These are phyloP conservation scores for Ottelia alismoides DNA, from an alignment of 106 monocot species.

Conservation along the genomic window DNA sequence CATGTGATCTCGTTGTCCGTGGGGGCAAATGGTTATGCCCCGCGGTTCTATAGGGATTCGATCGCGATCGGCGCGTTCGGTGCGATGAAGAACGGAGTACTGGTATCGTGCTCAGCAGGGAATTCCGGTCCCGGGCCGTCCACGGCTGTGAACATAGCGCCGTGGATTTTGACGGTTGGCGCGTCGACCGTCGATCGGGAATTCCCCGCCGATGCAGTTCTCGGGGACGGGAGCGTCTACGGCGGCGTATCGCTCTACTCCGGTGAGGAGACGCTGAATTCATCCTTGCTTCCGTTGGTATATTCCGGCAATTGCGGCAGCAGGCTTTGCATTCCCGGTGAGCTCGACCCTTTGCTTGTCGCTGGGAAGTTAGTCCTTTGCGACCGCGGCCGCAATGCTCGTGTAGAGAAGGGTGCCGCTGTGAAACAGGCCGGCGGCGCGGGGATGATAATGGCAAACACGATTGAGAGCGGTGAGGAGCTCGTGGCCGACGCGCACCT, in stretches of 20 bases:
- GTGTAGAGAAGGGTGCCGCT: conserved; percentile 61
- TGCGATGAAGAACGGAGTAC: conserved; percentile 42
- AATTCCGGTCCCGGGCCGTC: conserved; percentile 60
- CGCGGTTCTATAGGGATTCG: conserved; percentile 43
- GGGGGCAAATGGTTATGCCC: conserved; percentile 44
- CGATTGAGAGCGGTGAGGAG: too few species aligned
- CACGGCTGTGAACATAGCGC: conserved; percentile 68
- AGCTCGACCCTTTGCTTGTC: conserved; percentile 28
- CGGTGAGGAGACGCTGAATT: conserved; percentile 16
- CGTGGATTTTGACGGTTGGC: conserved; percentile 91
- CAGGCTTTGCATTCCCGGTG: conserved; percentile 24
- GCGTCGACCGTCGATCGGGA: conserved; percentile 75
- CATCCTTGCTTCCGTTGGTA: conserved; percentile 24
- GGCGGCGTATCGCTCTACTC: conserved; percentile 70
- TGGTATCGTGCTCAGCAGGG: conserved; percentile 76
- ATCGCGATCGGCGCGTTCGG: conserved; percentile 71
- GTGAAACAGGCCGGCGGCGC: conserved; percentile 70
- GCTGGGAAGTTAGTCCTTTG: conserved; percentile 76
- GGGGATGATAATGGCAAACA: too few species aligned
- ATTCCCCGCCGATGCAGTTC: conserved; percentile 68
- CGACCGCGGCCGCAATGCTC: conserved; percentile 50
- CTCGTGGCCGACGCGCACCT: conserved; percentile 71
- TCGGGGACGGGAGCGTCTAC: conserved; percentile 39
- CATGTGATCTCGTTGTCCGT: conserved; percentile 84
- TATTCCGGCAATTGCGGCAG: conserved; percentile 42